Conservation (phyloP, 2,329 filamentous ascomycete genomes). For the Capronia coronata region DNA sequence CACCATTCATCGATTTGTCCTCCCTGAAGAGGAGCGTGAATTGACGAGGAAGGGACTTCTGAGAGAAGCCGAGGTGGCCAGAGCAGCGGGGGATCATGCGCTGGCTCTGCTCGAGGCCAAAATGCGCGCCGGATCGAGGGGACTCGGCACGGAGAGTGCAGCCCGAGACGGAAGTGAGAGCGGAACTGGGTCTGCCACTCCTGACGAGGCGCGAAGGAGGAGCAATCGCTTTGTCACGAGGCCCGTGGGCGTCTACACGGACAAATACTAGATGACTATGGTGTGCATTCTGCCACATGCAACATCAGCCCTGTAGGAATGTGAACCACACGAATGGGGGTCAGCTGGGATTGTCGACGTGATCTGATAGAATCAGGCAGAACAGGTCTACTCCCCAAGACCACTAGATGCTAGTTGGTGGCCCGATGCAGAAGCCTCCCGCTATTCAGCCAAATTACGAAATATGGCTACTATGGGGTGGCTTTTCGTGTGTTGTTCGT, state of each 20-base stretch:
- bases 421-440: too few relatives aligned
- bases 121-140: constrained; percentile 19
- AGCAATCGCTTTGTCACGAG: constrained; percentile 24
- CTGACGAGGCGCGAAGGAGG: constrained; percentile 19
- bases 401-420: too few relatives aligned
- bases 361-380: too few relatives aligned
- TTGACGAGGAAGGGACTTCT: constrained; percentile 24
- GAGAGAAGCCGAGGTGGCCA: constrained; percentile 24
- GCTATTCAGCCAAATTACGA: too few relatives aligned
- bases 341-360: too few relatives aligned
- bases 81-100: constrained; percentile 22
- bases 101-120: constrained; percentile 17
- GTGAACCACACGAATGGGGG: too few relatives aligned
- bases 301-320: too few relatives aligned
- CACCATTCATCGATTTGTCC: constrained; percentile 77
- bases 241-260: constrained; percentile 22
- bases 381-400: too few relatives aligned
- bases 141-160: constrained; percentile 15
- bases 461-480: too few relatives aligned
- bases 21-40: constrained; percentile 59
- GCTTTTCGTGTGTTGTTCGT: too few relatives aligned
- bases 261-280: constrained; percentile 9
- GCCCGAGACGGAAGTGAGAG: constrained; percentile 17
- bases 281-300: too few relatives aligned
- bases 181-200: constrained; percentile 14